These are phyloP conservation scores for Trichoderma guizhouense DNA, from an alignment of 2,329 filamentous ascomycete genomes.

Conservation along the genomic window DNA sequence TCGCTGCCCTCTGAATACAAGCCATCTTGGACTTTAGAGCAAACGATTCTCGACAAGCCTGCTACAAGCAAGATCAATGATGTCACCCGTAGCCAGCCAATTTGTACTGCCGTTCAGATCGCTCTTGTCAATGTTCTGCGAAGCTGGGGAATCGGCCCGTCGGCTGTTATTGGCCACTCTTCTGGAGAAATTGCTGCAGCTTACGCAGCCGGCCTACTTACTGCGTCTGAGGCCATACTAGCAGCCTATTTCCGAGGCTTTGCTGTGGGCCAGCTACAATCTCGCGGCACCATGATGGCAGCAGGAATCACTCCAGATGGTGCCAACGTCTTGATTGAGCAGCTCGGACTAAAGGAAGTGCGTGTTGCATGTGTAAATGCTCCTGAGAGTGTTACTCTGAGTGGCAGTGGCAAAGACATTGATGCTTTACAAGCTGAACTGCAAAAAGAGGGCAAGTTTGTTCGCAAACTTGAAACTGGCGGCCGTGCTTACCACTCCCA, in stretches of 20 bases:
- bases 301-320: background rate
- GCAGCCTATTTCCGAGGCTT: slow-evolving; percentile 10
- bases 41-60: slow-evolving; percentile 19
- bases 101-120: slow-evolving; percentile 1
- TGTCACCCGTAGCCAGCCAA: slow-evolving; percentile 17
- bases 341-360: slow-evolving; percentile 18
- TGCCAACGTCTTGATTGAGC: background rate
- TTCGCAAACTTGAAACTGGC: slow-evolving; percentile 20
- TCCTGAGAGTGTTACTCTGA: slow-evolving; percentile 25
- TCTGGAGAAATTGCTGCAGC: slow-evolving; percentile 12
- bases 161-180: background rate
- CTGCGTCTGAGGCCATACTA: background rate
- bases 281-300: slow-evolving; percentile 11
- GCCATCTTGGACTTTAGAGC: slow-evolving; percentile 10
- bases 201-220: background rate
- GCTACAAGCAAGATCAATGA: slow-evolving; percentile 20
- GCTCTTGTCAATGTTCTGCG: background rate
- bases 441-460: slow-evolving; percentile 18
- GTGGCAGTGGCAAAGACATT: slow-evolving; percentile 23
- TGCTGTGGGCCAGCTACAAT: slow-evolving; percentile 1
- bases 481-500: slow-evolving; percentile 25
- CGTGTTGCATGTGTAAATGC: slow-evolving; percentile 27
- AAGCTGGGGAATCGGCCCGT: background rate
- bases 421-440: slow-evolving; percentile 10
- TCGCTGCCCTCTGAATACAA: background rate